Base-by-base conservation (phyloP, 257 asterid species). In the Sherardia arvensis region DNA sequence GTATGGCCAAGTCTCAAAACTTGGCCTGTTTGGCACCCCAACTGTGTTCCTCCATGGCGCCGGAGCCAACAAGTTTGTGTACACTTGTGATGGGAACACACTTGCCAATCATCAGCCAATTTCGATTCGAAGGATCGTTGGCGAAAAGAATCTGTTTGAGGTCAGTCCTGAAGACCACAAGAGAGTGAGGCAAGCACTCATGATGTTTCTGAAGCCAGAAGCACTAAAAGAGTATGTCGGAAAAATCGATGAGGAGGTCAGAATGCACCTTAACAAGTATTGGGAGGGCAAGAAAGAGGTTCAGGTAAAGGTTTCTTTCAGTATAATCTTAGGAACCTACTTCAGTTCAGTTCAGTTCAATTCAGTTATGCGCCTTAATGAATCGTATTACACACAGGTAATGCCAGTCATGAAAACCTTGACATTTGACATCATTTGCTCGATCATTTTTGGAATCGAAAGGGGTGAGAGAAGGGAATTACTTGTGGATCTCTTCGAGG, bases 1-100 rank as follows among this genome's bases (percentile, higher is more conserved):
- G 54, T 83, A 81, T 43, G 96, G 94, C 5, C 77, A 85, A 0
- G 69, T 81, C 5, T 85, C 87, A 0, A 85, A 85, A 68, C 60
- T 85, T 47, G 77, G 83, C 49, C 91, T 85, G 11, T 85, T 85
- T 23, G 94, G 94, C 1, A 78, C 73, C 15, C 89, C 87, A 2
- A 74, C 89, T 0, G 85, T 85, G 8, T 83, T 88, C 9, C 80
- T 85, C 14, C 30, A 77, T 45, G 94, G 94, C 9, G 83, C 66
- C 63, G 86, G 86, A 4, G 91, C 94, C 27, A 88, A 88, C 81
- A 88, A 76, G 76, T 71, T 88, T 38, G 61, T 85, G 4, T 85
- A 77, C 77, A 60, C 82, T 1, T 54, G 75, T 22, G 87, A 81
- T 30, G 75, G 74, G 20, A 66, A 62, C 65, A 70, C 68, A 4